Conservation (phyloP, 352 stramenopile genomes). For the Poterioochromonas sp. region DNA sequence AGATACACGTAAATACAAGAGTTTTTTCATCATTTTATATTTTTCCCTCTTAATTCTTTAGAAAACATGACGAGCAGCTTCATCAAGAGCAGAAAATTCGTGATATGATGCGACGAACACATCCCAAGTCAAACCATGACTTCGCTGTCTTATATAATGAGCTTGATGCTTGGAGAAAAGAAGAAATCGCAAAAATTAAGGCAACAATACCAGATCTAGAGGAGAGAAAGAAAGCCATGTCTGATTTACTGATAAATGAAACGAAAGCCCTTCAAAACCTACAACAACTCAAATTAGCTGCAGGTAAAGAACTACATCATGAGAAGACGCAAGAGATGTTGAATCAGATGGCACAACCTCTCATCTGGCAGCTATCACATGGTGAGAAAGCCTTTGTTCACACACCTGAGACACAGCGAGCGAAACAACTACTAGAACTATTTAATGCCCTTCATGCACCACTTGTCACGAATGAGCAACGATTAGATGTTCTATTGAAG, state of each 20-base stretch:
- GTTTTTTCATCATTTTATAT: background rate
- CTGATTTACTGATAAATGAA: slow-evolving; percentile 51
- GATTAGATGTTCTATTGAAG: slow-evolving; percentile 75
- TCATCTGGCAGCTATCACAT: slow-evolving; percentile 81
- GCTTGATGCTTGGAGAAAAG: slow-evolving; percentile 75
- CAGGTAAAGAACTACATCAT: slow-evolving; percentile 61
- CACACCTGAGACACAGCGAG: slow-evolving; percentile 65
- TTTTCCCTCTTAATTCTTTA: background rate
- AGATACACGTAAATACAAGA: slow-evolving; percentile 31
- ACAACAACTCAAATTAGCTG: slow-evolving; percentile 69
- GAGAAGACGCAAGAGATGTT: slow-evolving; percentile 74
- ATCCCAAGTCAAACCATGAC: slow-evolving; percentile 55
- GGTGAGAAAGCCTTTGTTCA: slow-evolving; percentile 71
- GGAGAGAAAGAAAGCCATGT: slow-evolving; percentile 39
- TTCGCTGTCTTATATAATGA: slow-evolving; percentile 81
- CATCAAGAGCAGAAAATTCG: slow-evolving; percentile 43
- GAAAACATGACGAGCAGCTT: slow-evolving; percentile 16
- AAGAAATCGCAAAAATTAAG: slow-evolving; percentile 60
- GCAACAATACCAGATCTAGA: slow-evolving; percentile 43
- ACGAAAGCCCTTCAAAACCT: slow-evolving; percentile 61
- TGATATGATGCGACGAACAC: slow-evolving; percentile 72
- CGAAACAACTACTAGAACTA: slow-evolving; percentile 72
- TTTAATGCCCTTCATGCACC: slow-evolving; percentile 61
- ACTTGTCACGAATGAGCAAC: slow-evolving; percentile 62
- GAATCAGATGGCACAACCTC: slow-evolving; percentile 69